Base-by-base conservation (phyloP, 2,329 filamentous ascomycete genomes). In the Neurospora sp. region DNA sequence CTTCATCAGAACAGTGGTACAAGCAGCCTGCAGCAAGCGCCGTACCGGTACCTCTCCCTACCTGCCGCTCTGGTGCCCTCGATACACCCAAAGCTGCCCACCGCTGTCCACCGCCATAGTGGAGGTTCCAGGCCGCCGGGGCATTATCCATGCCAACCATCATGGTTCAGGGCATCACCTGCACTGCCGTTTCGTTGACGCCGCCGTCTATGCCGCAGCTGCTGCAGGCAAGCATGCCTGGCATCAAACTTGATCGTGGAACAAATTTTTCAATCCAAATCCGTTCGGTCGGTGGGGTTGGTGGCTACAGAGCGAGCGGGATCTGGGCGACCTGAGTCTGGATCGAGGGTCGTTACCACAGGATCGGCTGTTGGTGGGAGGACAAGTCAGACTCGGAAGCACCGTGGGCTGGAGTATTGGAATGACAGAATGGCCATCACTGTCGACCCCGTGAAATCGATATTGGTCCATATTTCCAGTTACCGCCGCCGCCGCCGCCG, bases 1-100 rank as follows among this genome's bases (percentile, higher is more conserved):
- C 75, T 71, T 74, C 72, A 71, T 75, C 72, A 71, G 73, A 76
- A 76, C 74, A 33, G 8, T 17, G 28, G 52, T 36, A 36, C 52
- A n/a, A 36, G 72, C 73, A 72, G 69, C 69, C 69, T 68, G 66
- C 68, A 71, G 69, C 69, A 68, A 67, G 19, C 19, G 41, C 70
- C 68, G 74, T 74, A 74, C 73, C 70, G 72, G 71, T 75, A 73
- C 72, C 69, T 72, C 57, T 67, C 67, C 62, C 66, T 62, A 62
- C 52, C 52, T 62, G 23, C 28, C 15, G 66, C 68, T 57, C 52
- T 57, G 52, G 52, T 33, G 52, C 28, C 52, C 12, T 28, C 15
- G 52, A 62, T 36, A 62, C 70, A 70, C 70, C 72, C 71, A 71
- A 72, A 71, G 69, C 72, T 72, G 71, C 69, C 70, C 71, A 68